Evolutionary conservation across 208 protist genomes (phyloP).

Genomic region (Trichomonas tenax): DNA sequence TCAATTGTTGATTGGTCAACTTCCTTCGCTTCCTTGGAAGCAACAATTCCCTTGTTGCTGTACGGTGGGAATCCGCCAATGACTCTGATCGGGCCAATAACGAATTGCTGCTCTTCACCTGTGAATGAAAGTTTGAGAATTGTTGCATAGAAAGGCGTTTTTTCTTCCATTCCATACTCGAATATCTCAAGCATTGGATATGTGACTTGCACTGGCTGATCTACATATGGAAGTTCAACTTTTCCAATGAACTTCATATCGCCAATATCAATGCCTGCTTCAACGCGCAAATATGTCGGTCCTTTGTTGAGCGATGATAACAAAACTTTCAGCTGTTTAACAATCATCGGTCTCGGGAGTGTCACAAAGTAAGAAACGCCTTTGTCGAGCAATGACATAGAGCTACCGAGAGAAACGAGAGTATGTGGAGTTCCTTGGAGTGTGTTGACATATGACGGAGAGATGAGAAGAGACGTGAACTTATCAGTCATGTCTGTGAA

Average conservation of each 20-base stretch:
- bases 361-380: not conserved
- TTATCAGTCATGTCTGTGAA: not conserved
- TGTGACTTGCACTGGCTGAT: not conserved
- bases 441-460: not conserved
- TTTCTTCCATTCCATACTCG: not conserved
- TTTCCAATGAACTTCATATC: not conserved
- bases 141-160: not conserved
- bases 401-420: not conserved
- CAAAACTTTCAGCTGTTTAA: not conserved
- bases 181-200: too few relatives aligned
- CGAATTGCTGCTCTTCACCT: not conserved
- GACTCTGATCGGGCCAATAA: not conserved
- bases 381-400: not conserved
- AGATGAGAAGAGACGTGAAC: not conserved
- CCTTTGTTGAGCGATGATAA: not conserved
- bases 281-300: not conserved
- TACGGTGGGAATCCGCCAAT: not conserved
- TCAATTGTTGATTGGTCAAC: not conserved
- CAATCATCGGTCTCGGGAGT: not conserved
- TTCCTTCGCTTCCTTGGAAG: not conserved
- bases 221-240: not conserved
- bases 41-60: not conserved
- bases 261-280: not conserved
- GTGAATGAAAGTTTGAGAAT: not conserved
- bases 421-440: not conserved